Percentiles rank a stretch among this genome's conserved stretches.
Conservation (phyloP, 441 rosid species). For the Bruguiera hainesii region DNA sequence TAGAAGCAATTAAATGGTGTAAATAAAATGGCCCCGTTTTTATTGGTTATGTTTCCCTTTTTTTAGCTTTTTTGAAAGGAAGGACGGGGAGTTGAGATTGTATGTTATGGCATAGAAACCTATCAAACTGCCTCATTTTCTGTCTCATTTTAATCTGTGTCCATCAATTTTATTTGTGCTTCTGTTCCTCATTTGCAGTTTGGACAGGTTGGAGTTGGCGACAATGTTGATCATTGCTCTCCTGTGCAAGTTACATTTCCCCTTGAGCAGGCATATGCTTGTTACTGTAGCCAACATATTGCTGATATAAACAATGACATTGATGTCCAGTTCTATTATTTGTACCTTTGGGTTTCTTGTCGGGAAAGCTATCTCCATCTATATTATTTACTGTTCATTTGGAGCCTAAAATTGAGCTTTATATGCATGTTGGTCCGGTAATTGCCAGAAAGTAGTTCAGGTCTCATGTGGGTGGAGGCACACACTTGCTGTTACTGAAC, state of each 20-base stretch:
- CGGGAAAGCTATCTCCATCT: conserved; percentile 11
- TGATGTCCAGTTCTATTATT: conserved; percentile 26
- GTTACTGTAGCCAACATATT: conserved; percentile 25
- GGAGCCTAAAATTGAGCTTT: conserved; percentile 17
- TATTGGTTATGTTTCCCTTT: too few species aligned
- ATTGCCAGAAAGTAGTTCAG: conserved; percentile 71
- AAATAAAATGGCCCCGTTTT: too few species aligned
- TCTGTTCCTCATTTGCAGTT: conserved; percentile 49
- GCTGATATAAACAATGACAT: conserved; percentile 24
- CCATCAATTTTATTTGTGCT: background rate
- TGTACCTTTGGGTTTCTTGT: conserved; percentile 15
- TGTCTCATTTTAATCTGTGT: background rate
- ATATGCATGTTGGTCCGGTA: conserved; percentile 18
- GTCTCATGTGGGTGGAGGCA: conserved; percentile 99
- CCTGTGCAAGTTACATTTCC: conserved; percentile 85
- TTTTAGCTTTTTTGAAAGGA: background rate
- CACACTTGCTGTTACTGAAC: conserved; percentile 82
- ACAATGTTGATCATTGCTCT: conserved; percentile 69
- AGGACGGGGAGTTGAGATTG: background rate
- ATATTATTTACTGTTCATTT: conserved; percentile 11
- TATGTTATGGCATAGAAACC: background rate
- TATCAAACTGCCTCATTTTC: background rate
- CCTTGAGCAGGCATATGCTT: conserved; percentile 66
- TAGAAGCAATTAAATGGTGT: too few species aligned
- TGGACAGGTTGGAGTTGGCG: conserved; percentile 97